Percentiles rank a stretch among this genome's conserved stretches.
phyloP scores from a whole-genome alignment of 129 eudicot species.

The carrot (Daucus carota) region DNA sequence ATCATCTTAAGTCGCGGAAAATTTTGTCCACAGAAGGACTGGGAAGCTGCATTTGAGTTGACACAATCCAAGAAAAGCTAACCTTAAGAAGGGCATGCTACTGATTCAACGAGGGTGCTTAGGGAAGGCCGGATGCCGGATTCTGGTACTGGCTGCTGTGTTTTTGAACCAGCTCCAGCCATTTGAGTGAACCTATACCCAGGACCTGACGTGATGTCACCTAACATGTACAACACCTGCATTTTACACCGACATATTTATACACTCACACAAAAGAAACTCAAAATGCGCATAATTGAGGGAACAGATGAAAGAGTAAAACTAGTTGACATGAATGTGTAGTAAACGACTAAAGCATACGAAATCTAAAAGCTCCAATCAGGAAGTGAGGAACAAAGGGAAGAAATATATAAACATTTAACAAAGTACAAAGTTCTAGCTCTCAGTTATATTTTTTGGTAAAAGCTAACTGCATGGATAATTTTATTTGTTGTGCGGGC shows the following conservation, averaged over 20 bases:
- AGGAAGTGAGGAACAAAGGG: no score
- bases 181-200: slow-evolving; percentile 73
- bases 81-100: slow-evolving; percentile 67
- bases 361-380: no score
- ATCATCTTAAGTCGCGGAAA: neutral
- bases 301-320: no score
- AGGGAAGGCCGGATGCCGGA: slow-evolving; percentile 75
- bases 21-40: neutral
- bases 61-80: slow-evolving; percentile 3
- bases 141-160: slow-evolving; percentile 56
- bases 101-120: slow-evolving; percentile 36
- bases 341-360: no score
- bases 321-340: no score
- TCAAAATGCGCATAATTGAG: neutral
- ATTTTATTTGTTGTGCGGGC: no score
- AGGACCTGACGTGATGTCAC: slow-evolving; percentile 75
- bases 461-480: no score
- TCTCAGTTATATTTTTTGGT: no score
- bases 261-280: no score
- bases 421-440: no score
- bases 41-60: neutral
- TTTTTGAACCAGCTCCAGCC: slow-evolving; percentile 85
- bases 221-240: slow-evolving; percentile 90
- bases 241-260: neutral
- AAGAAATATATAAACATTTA: no score